phyloP scores from a whole-genome alignment of 2,329 filamentous ascomycete genomes.

The Elsinoe necatrix region DNA sequence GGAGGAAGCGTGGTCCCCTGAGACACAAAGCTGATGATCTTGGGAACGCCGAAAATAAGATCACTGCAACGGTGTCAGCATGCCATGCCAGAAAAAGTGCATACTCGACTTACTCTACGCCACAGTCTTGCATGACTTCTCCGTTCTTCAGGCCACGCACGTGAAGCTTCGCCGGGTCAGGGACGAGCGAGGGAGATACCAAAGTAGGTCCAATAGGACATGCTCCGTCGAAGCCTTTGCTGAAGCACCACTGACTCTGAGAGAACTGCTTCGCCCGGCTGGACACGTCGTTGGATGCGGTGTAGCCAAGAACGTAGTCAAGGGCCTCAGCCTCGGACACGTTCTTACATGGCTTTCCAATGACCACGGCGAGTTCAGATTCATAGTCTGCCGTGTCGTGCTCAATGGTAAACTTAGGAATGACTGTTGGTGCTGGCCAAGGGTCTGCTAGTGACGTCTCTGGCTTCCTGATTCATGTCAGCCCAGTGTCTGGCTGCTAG shows the following conservation, averaged over 20 bases:
- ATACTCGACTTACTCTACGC: slow-evolving; percentile 31
- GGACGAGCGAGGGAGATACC: slow-evolving; percentile 16
- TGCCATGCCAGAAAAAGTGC: not conserved
- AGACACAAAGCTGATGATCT: slow-evolving; percentile 34
- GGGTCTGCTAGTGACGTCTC: slow-evolving; percentile 47
- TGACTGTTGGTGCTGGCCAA: slow-evolving; percentile 41
- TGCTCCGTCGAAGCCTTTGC: slow-evolving; percentile 51
- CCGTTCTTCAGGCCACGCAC: slow-evolving; percentile 36
- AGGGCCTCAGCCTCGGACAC: slow-evolving; percentile 49
- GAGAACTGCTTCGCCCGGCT: slow-evolving; percentile 49
- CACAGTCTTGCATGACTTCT: slow-evolving; percentile 43
- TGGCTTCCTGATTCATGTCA: slow-evolving; percentile 38
- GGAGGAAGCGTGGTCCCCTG: slow-evolving; percentile 36
- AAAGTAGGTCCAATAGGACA: slow-evolving; percentile 41
- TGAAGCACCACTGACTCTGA: slow-evolving; percentile 50
- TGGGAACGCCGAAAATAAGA: slow-evolving; percentile 46
- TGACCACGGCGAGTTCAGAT: slow-evolving; percentile 50
- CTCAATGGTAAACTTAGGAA: slow-evolving; percentile 46
- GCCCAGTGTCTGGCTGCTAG: not conserved
- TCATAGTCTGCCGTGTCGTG: slow-evolving; percentile 52
- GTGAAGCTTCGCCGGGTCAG: slow-evolving; percentile 43
- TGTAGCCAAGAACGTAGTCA: slow-evolving; percentile 56
- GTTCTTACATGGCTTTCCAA: slow-evolving; percentile 46
- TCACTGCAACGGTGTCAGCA: slow-evolving; percentile 33
- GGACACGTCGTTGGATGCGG: slow-evolving; percentile 55